These are phyloP conservation scores for Laetiporus sulphureus DNA, from an alignment of 1,284 basidiomycete genomes.

Conservation along the genomic window DNA sequence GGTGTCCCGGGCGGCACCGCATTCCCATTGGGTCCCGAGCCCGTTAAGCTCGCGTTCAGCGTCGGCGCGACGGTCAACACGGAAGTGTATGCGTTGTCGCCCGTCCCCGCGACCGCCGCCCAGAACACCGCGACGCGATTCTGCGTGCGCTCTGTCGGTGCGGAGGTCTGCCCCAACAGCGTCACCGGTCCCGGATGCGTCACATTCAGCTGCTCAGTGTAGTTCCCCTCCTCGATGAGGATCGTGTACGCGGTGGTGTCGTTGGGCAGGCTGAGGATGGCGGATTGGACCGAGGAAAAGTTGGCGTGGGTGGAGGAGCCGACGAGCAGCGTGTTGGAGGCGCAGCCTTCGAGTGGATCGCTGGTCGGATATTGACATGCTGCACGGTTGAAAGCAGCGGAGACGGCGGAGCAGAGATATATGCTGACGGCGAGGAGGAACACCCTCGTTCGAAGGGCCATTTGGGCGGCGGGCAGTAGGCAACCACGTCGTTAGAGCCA, in stretches of 20 bases:
- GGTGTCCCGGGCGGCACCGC: slow-evolving; percentile 4
- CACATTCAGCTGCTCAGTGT: slow-evolving; percentile 8
- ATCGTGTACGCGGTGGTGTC: slow-evolving; percentile 6
- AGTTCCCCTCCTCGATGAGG: slow-evolving; percentile 5
- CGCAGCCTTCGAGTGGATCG: slow-evolving; percentile 4
- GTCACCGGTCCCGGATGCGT: slow-evolving; percentile 4
- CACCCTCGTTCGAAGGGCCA: too few relatives aligned
- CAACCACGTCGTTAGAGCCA: too few relatives aligned
- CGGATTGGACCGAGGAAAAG: slow-evolving; percentile 7
- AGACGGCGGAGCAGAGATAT: too few relatives aligned
- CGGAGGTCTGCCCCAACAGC: slow-evolving; percentile 6
- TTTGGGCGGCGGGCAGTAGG: too few relatives aligned
- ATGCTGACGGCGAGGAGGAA: too few relatives aligned
- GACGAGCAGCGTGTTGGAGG: slow-evolving; percentile 5
- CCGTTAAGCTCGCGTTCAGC: slow-evolving; percentile 7
- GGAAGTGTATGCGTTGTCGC: slow-evolving; percentile 6
- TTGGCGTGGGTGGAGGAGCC: slow-evolving; percentile 1
- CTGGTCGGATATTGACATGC: slow-evolving; percentile 6
- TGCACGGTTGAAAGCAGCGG: too few relatives aligned
- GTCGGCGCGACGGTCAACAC: slow-evolving; percentile 7
- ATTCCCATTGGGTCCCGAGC: slow-evolving; percentile 5
- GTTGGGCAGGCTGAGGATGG: slow-evolving; percentile 6
- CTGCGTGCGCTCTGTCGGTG: slow-evolving; percentile 2
- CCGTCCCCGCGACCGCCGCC: slow-evolving; percentile 5
- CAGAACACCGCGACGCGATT: slow-evolving; percentile 4